Percentiles rank a stretch among this genome's conserved stretches.
phyloP scores from a whole-genome alignment of 768 basidiomycete genomes.

The Leccinum uliginosum region DNA sequence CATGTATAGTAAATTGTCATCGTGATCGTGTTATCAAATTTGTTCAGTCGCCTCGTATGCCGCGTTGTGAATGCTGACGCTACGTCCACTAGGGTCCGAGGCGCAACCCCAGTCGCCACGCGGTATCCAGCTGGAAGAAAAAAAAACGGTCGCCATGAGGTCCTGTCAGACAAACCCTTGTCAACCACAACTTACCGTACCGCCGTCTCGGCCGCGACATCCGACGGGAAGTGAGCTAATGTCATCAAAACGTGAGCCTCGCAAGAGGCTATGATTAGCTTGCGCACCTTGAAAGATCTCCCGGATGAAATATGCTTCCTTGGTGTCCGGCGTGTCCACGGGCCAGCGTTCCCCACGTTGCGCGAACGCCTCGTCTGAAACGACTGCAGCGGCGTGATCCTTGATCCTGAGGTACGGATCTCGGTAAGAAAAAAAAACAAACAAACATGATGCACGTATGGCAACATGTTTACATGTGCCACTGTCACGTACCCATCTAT shows the following conservation, averaged over 20 bases:
- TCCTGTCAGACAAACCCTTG: conserved; percentile 5
- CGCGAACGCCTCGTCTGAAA: conserved; percentile 81
- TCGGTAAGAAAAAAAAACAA: background rate
- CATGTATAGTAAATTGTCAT: conserved; percentile 20
- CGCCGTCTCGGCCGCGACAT: conserved; percentile 85
- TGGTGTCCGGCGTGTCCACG: conserved; percentile 84
- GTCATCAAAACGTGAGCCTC: background rate
- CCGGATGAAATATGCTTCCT: conserved; percentile 92
- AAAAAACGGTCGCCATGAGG: conserved; percentile 8
- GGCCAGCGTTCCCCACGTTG: conserved; percentile 72
- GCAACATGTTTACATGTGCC: background rate
- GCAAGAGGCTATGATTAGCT: background rate
- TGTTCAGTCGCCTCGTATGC: conserved; percentile 53
- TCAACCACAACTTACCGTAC: conserved; percentile 61
- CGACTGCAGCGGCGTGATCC: conserved; percentile 66
- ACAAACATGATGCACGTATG: background rate
- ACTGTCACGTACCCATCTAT: conserved; percentile 74
- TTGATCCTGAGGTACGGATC: conserved; percentile 63
- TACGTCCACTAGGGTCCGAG: conserved; percentile 90
- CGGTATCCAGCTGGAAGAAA: conserved; percentile 72
- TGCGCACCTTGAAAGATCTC: conserved; percentile 79
- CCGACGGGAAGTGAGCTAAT: conserved; percentile 74
- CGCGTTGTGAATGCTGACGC: conserved; percentile 92
- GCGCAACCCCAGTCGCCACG: conserved; percentile 96
- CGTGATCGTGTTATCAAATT: conserved; percentile 12